A percentile compares a stretch with the other conserved stretches of the same genome.
These are phyloP conservation scores for Pichia sp. DNA, from an alignment of 1,139 yeast genomes.

Conservation along the genomic window DNA sequence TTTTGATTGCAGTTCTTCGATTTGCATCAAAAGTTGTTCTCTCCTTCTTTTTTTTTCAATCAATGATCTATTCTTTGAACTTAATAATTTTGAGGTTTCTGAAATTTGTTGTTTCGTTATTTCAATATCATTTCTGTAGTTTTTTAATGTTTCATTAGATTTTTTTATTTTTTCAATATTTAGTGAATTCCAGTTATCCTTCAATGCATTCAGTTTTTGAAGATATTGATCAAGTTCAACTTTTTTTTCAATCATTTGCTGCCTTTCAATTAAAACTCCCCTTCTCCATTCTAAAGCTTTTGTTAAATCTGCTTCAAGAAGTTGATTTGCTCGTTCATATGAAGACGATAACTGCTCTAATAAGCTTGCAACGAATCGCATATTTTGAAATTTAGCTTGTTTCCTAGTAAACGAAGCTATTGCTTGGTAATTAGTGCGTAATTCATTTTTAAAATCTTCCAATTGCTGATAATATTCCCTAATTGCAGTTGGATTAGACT, in stretches of 20 bases:
- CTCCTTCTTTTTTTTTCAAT: conserved; percentile 5
- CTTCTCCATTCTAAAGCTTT: conserved; percentile 23
- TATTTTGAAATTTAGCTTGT: conserved; percentile 26
- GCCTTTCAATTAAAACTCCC: conserved; percentile 21
- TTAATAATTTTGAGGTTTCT: not conserved
- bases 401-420: conserved; percentile 27
- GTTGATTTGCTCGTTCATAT: conserved; percentile 20
- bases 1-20: conserved; percentile 5
- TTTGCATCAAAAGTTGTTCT: conserved; percentile 4
- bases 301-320: conserved; percentile 18
- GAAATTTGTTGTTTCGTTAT: conserved; percentile 3
- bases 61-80: not conserved
- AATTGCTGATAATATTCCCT: conserved; percentile 27
- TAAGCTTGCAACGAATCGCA: conserved; percentile 23
- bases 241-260: conserved; percentile 21
- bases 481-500: conserved; percentile 27
- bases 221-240: conserved; percentile 15
- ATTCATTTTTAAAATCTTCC: conserved; percentile 20
- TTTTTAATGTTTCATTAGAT: conserved; percentile 2
- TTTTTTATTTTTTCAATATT: conserved; percentile 11
- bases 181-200: conserved; percentile 13
- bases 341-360: conserved; percentile 25
- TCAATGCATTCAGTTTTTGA: conserved; percentile 9
- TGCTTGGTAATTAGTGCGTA: conserved; percentile 28
- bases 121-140: not conserved